Conservation (phyloP, 2,329 filamentous ascomycete genomes). For the Aspergillus nomiae region DNA sequence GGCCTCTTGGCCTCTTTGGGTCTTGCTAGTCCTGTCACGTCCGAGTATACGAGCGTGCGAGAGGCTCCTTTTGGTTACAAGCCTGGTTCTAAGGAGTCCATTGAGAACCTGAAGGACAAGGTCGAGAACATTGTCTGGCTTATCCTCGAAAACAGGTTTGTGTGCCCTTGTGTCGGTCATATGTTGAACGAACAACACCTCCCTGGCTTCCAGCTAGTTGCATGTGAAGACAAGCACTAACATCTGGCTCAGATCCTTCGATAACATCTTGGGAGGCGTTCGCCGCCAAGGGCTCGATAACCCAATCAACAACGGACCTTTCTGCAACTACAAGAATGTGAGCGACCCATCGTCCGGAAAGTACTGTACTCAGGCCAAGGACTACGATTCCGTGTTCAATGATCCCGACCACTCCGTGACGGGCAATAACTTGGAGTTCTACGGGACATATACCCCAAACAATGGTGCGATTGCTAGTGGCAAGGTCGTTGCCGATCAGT, state of each 20-base stretch:
- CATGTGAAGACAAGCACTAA: neutral
- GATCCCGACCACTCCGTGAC: constrained; percentile 47
- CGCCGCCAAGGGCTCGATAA: constrained; percentile 43
- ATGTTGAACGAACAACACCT: neutral
- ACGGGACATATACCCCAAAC: constrained; percentile 42
- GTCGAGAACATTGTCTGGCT: constrained; percentile 39
- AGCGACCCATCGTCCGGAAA: constrained; percentile 29
- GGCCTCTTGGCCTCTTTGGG: neutral
- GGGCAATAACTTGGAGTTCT: constrained; percentile 51
- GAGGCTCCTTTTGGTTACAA: constrained; percentile 19
- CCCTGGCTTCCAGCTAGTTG: neutral
- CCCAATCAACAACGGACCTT: constrained; percentile 45
- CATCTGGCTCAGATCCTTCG: constrained; percentile 32
- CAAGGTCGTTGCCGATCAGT: constrained; percentile 31
- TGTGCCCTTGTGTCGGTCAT: neutral
- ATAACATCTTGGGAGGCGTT: constrained; percentile 49
- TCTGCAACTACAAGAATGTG: constrained; percentile 46
- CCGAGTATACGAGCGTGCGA: neutral
- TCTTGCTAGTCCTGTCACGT: neutral
- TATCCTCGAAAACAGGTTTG: constrained; percentile 38
- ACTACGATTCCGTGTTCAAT: constrained; percentile 45
- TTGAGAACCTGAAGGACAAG: constrained; percentile 36
- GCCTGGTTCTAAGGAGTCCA: constrained; percentile 32
- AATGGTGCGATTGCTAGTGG: constrained; percentile 39
- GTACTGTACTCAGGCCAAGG: constrained; percentile 37